Evolutionary conservation across 257 asterid genomes (phyloP).

Genomic region (Nicotiana knightiana): DNA sequence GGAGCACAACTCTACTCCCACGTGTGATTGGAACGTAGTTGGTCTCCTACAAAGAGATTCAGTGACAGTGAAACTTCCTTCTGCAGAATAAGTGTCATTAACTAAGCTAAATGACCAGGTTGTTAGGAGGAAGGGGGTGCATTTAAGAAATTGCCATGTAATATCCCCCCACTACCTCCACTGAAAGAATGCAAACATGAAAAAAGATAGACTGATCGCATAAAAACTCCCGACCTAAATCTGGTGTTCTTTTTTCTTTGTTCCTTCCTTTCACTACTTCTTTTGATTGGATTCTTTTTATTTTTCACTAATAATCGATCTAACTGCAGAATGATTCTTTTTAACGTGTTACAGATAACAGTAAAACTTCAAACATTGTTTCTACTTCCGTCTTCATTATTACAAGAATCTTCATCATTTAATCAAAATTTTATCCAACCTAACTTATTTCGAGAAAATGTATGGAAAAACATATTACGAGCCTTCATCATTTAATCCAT

Average conservation of each 20-base stretch:
- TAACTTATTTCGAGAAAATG: background rate
- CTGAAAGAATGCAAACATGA: background rate
- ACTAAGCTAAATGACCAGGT: background rate
- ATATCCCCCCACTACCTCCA: background rate
- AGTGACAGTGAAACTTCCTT: conserved; percentile 4
- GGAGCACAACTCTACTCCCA: conserved; percentile 82
- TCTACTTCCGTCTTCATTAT: background rate
- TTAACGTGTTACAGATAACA: background rate
- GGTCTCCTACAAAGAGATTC: conserved; percentile 65
- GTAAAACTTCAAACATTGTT: background rate
- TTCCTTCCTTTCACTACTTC: background rate
- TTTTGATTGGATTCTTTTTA: background rate
- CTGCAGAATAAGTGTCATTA: background rate
- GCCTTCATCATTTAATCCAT: background rate
- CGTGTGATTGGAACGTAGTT: conserved; percentile 87
- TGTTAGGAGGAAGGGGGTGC: background rate
- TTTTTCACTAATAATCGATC: background rate
- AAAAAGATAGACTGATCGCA: background rate
- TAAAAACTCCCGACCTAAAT: background rate
- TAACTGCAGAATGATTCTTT: background rate
- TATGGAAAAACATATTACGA: background rate
- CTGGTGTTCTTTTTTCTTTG: background rate
- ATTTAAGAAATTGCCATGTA: background rate
- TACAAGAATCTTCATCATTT: background rate
- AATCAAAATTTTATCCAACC: background rate